Conservation (phyloP, 2,329 filamentous ascomycete genomes). For the Aspergillus cejpii region DNA sequence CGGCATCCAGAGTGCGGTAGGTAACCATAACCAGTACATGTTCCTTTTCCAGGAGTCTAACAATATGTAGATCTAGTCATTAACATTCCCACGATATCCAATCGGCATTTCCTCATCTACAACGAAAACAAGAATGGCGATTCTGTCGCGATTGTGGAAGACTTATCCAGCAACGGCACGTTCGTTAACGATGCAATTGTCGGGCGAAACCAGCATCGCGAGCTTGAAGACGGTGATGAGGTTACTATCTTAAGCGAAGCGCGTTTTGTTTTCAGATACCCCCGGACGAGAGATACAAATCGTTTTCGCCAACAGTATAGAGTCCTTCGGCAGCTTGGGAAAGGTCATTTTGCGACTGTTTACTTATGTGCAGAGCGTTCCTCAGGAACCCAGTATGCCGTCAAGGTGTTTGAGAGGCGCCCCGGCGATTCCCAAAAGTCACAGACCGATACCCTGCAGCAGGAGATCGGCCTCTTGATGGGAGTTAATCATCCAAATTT, state of each 20-base stretch:
- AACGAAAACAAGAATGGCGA: conserved; percentile 53
- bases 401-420: conserved; percentile 89
- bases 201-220: conserved; percentile 83
- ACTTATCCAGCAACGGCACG: conserved; percentile 92
- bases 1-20: conserved; percentile 88
- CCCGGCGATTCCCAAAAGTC: conserved; percentile 74
- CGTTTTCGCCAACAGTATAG: conserved; percentile 82
- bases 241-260: conserved; percentile 79
- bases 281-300: conserved; percentile 64
- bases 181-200: conserved; percentile 90
- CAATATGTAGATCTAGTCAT: conserved; percentile 59
- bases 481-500: conserved; percentile 92
- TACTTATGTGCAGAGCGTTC: conserved; percentile 83
- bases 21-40: conserved; percentile 30
- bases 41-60: conserved; percentile 11
- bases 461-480: conserved; percentile 96
- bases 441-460: conserved; percentile 78
- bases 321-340: conserved; percentile 76
- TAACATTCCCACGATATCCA: conserved; percentile 74
- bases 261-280: conserved; percentile 87
- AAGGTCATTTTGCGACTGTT: conserved; percentile 91
- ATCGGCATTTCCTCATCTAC: conserved; percentile 56
- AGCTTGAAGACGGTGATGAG: conserved; percentile 84
- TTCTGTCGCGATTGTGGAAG: conserved; percentile 70
- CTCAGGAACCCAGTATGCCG: conserved; percentile 75